Conservation (phyloP, 768 basidiomycete genomes). For the Arthromyces matolae region DNA sequence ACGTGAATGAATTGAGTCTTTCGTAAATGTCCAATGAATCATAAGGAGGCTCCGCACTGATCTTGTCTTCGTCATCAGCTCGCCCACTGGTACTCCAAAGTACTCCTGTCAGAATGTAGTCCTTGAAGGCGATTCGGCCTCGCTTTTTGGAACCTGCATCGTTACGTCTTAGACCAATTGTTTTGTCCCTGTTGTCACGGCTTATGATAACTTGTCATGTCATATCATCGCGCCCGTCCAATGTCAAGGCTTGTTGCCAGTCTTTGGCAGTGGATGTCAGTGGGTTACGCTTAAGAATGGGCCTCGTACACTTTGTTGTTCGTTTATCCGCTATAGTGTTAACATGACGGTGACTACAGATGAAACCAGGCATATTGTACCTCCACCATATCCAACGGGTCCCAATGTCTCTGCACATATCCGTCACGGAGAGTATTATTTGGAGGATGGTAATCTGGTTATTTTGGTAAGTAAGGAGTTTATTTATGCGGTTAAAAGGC, state of each 20-base stretch:
- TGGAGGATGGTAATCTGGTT: slow-evolving; percentile 26
- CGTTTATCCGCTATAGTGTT: too few species aligned
- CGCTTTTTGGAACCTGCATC: slow-evolving; percentile 39
- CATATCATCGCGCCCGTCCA: neutral
- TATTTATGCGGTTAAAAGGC: too few species aligned
- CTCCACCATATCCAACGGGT: slow-evolving; percentile 4
- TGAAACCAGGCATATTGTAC: neutral
- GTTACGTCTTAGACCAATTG: slow-evolving; percentile 22
- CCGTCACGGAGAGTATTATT: slow-evolving; percentile 19
- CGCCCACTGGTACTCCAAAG: slow-evolving; percentile 37
- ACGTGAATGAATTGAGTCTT: slow-evolving; percentile 41
- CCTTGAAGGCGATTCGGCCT: slow-evolving; percentile 40
- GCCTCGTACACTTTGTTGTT: too few species aligned
- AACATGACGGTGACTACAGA: slow-evolving; percentile 4
- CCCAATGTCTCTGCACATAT: neutral
- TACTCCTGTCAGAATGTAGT: slow-evolving; percentile 55
- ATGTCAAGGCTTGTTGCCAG: neutral
- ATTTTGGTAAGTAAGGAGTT: slow-evolving; percentile 15
- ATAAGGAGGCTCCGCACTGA: too few species aligned
- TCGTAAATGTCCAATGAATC: slow-evolving; percentile 29
- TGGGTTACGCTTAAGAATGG: too few species aligned
- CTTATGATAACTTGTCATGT: neutral
- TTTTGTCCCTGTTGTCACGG: neutral
- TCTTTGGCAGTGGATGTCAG: neutral
- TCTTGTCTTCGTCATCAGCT: slow-evolving; percentile 22